Percentiles rank a stretch among this genome's conserved stretches.
Conservation (phyloP, 257 asterid genomes). For the Solanum chmielewskii region DNA sequence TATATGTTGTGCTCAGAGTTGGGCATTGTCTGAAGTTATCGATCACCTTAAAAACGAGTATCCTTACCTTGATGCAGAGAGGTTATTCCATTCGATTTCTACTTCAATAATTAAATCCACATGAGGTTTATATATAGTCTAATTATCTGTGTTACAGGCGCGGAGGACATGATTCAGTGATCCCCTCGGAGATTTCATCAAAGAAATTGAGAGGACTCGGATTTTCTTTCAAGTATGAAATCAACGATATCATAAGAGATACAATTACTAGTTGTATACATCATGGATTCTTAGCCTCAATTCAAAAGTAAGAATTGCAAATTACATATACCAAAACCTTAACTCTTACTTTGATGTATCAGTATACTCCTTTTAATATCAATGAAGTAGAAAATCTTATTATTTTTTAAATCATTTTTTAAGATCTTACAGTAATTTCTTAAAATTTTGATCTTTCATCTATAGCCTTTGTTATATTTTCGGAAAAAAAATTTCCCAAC, state of each 20-base stretch:
- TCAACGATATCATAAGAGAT: constrained; percentile 40
- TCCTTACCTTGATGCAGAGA: constrained; percentile 22
- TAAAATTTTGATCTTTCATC: no score
- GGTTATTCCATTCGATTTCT: constrained; percentile 19
- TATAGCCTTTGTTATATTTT: no score
- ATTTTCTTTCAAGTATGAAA: constrained; percentile 39
- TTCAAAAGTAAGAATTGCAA: not conserved
- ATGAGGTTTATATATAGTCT: not conserved
- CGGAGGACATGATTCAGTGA: constrained; percentile 12
- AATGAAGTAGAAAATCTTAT: no score
- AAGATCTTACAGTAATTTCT: no score
- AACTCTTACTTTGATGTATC: no score
- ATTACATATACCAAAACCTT: no score
- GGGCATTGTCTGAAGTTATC: constrained; percentile 37
- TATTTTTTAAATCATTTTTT: no score
- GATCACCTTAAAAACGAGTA: constrained; percentile 24
- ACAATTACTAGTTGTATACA: constrained; percentile 33
- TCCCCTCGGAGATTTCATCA: constrained; percentile 51
- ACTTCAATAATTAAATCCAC: not conserved
- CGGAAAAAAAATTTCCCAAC: no score
- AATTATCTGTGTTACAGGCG: constrained; percentile 11
- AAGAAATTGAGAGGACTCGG: constrained; percentile 62
- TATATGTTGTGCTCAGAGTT: constrained; percentile 45
- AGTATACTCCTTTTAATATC: no score
- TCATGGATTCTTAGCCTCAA: constrained; percentile 28